Evolutionary conservation across 2,329 filamentous ascomycete species (phyloP).

Genomic region (Aspergillus udagawae): DNA sequence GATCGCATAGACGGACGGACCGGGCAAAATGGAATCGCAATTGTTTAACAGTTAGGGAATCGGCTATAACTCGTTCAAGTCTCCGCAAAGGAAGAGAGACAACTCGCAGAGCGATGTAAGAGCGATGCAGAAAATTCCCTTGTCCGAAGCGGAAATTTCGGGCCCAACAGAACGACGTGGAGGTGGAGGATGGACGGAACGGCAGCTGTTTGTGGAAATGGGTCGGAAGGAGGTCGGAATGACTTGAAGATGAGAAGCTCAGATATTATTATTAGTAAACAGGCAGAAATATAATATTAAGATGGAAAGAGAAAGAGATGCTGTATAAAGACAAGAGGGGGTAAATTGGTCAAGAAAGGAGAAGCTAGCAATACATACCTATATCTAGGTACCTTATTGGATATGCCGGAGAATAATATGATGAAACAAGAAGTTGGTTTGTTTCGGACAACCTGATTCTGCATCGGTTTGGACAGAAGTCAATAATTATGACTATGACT

Average conservation of each 20-base stretch:
- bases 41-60: background rate
- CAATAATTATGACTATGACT: background rate
- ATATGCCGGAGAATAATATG: background rate
- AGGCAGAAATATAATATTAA: background rate
- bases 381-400: background rate
- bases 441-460: background rate
- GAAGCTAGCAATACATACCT: conserved; percentile 3
- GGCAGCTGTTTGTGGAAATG: conserved; percentile 1
- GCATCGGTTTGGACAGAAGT: background rate
- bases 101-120: background rate
- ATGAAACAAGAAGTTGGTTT: background rate
- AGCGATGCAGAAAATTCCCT: background rate
- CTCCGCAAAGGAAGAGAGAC: background rate
- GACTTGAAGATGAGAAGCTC: background rate
- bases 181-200: background rate
- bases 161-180: background rate
- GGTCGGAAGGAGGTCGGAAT: background rate
- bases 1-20: background rate
- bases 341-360: conserved; percentile 1
- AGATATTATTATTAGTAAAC: background rate
- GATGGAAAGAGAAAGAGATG: conserved; percentile 19
- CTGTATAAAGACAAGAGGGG: conserved; percentile 2
- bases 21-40: background rate
- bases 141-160: background rate
- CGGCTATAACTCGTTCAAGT: background rate